Conservation (phyloP, 2,329 filamentous ascomycete species). For the Teratosphaeria destructans region DNA sequence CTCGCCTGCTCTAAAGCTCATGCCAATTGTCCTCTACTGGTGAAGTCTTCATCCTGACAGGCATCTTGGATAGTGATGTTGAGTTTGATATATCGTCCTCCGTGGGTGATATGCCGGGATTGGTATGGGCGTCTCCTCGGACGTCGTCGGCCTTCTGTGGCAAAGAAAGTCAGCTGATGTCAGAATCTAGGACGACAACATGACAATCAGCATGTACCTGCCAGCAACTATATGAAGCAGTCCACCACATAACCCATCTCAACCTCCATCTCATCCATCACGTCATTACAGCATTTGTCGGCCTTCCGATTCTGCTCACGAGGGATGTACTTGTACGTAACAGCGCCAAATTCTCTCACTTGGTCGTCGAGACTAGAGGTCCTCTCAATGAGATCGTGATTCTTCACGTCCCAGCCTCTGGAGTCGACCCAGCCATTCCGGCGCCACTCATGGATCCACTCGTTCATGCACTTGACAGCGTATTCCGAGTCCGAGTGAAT, state of each 20-base stretch:
- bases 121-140: too few species aligned
- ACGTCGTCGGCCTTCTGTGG: too few species aligned
- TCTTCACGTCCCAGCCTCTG: background rate
- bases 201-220: background rate
- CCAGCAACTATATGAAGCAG: too few species aligned
- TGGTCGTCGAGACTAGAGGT: background rate
- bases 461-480: background rate
- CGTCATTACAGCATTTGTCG: background rate
- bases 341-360: background rate
- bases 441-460: background rate
- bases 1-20: too few species aligned
- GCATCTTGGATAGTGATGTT: too few species aligned
- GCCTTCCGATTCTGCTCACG: background rate
- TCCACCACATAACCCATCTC: background rate
- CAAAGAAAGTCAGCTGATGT: too few species aligned
- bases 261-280: background rate
- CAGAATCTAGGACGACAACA: background rate
- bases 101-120: too few species aligned
- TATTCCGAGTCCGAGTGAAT: background rate
- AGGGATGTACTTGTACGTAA: background rate
- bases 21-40: too few species aligned
- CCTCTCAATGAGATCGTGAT: background rate
- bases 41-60: too few species aligned
- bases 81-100: too few species aligned
- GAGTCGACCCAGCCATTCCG: background rate